Base-by-base conservation (phyloP, 768 basidiomycete genomes). In the Favolaschia claudopus region DNA sequence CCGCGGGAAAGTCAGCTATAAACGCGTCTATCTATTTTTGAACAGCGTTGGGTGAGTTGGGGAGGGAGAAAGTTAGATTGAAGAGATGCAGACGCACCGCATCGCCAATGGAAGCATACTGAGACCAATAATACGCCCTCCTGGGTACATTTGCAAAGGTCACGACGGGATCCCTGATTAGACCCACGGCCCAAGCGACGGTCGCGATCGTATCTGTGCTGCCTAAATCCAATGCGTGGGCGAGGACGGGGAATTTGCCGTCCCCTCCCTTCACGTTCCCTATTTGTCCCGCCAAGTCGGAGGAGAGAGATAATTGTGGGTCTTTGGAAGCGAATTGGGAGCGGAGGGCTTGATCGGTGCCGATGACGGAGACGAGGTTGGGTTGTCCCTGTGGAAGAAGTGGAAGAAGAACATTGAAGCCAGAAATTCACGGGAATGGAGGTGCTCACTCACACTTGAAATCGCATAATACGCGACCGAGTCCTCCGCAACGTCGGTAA, bases 401-500 rank as follows among this genome's bases (percentile, higher is more conserved):
- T 20, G 33, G 36, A 45, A 15, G 28, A 15, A 17, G n/a, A n/a
- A n/a, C n/a, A n/a, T n/a, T n/a, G 7, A 33, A 33, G 4, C 4
- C 29, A 36, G 27, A 15, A 37, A 38, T 5, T 28, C 4, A 19
- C 6, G 17, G 4, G 8, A 10, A 40, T 5, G 15, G 20, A 36
- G 8, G 42, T 24, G 10, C 13, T 33, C 34, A n/a, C 73, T n/a
- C 55, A 79, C 79, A 43, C 68, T 72, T 3, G 65, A 63, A 1
- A 77, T 79, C 2, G 84, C 82, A 61, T 83, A 82, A 63, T 78
- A 82, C 0, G 76, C 78, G 6, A 75, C 72, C 10, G 79, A 79
- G 70, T 86, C 84, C 67, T 83, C 77, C 15, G 83, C 81, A 49
- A 78, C 78, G 58, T 85, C 82, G 5, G 64, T 58, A 52, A 76